Base-by-base conservation (phyloP, 2,329 filamentous ascomycete genomes). In the Zarea fungicola region DNA sequence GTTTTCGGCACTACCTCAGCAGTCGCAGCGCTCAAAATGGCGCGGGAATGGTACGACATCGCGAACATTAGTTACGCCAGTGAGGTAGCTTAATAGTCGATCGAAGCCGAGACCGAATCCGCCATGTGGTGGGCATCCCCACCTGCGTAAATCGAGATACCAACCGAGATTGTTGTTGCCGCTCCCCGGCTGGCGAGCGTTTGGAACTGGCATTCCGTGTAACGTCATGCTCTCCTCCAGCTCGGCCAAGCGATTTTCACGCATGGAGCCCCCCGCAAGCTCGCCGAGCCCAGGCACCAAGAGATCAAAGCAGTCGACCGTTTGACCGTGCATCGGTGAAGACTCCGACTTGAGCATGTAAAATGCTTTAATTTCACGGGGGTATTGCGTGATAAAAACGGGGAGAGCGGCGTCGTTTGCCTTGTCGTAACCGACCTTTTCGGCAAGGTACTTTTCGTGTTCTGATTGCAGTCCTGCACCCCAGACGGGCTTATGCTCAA, bases 41-140 rank as follows among this genome's bases (percentile, higher is more conserved):
- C 91, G 80, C 41, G 91, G 91, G 62, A 96, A 96, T 23, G 87
- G 80, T 48, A 95, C 87, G 21, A 90, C 80, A 65, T 96, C 91
- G 62, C 89, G 81, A 60, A 96, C 81, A 58, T 88, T 95, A 55
- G 81, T 78, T 32, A 92, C 82, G 9, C 90, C 90, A 26, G 85
- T 81, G 48, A 96, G 74, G 69, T 95, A 96, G 61, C 85, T 84
- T 58, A 96, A 68, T 54, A 96, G 76, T 48, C 91, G 81, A 72
- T 96, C 91, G 62, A 95, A 95, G 8, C 91, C 91, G 49, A 96
- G 66, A 3, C 91, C 91, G 63, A 95, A 96, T 1, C 91, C 91
- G 35, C 91, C 91, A 60, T 96, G 91, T 29, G 89, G 89, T 49
- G 89, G 88, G 57, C 85, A 91, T n/a, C 91, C 91, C 80, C 89